Percentiles rank a stretch among this genome's conserved stretches.
Conservation (phyloP, 2,329 filamentous ascomycete genomes). For the Colletotrichum sidae region DNA sequence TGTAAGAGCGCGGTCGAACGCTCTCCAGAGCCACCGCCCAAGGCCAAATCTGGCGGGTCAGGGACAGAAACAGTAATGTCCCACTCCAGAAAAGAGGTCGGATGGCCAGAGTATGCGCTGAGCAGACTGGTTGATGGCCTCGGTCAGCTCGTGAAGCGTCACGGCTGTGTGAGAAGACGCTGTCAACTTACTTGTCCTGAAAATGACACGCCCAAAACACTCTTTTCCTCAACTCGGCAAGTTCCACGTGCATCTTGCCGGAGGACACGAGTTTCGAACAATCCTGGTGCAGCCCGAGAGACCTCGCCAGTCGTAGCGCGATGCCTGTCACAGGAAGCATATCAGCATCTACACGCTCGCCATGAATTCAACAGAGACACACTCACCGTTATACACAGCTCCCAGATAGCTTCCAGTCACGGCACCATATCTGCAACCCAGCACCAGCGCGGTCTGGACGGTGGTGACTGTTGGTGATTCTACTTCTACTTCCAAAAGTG, state of each 20-base stretch:
- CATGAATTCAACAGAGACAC: neutral
- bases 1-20: neutral
- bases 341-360: neutral
- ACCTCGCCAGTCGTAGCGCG: conserved; percentile 21
- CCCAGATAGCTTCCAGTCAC: conserved; percentile 11
- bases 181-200: conserved; percentile 15
- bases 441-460: conserved; percentile 19
- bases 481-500: conserved; percentile 7
- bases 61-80: conserved; percentile 8
- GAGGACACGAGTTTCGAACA: conserved; percentile 18
- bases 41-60: neutral
- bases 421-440: conserved; percentile 22
- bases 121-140: neutral
- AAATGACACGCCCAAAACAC: conserved; percentile 32
- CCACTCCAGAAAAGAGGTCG: conserved; percentile 20
- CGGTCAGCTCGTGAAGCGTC: neutral
- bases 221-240: conserved; percentile 14
- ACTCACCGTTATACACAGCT: conserved; percentile 26
- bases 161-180: fast-evolving
- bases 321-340: conserved; percentile 4
- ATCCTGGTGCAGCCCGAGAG: conserved; percentile 18
- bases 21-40: neutral
- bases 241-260: conserved; percentile 2
- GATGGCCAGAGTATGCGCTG: conserved; percentile 16
- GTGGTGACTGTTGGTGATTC: conserved; percentile 20